Evolutionary conservation across 2,329 filamentous ascomycete genomes (phyloP), one percentile per base, ranked within the genome.

Genomic region (Talaromyces sp.): DNA sequence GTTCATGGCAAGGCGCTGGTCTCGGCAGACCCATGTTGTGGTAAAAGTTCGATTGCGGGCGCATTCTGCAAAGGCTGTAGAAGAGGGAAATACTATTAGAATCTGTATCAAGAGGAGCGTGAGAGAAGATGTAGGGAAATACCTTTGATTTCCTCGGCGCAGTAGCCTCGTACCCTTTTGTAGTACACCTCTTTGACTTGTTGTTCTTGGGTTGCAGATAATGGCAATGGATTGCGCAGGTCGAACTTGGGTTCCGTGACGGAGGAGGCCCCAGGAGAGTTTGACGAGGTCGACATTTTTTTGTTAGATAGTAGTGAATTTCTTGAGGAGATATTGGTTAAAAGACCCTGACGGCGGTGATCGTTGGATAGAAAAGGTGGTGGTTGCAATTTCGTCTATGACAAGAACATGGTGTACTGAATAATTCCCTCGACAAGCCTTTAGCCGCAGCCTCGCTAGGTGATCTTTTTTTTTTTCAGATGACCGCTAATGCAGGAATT

Each of bases 1-100:
- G 79, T 99, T 99, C 95, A 99, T 99, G 40, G 84, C 82, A 65
- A 89, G 87, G 70, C 92, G 89, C 72, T 93, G 84, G 56, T 83
- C 78, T 59, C 92, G 89, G 81, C 95, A 99, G 59, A 87, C 85
- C 82, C 95, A 97, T 12, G 92, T 89, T 62, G 95, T 90, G 61
- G 89, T 92, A 69, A 98, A 86, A 5, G 93, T 98, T 66, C 91
- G 90, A 72, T 89, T 88, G 56, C 89, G 83, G 59, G 93, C 93
- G 82, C 95, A 99, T 67, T 89, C 87, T 62, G 95, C 95, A 75
- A 99, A 99, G 64, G 90, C 94, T 97, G 68, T 58, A 63, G 8
- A 59, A 34, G 52, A 60, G 40, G 3, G 44, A 3, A 30, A 44
- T 40, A 27, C 59, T 47, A 61, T 31, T 61, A 36, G 54, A 7